These are phyloP conservation scores for Rhynchospora pubera DNA, from an alignment of 176 grass and related monocot species.

Conservation along the genomic window DNA sequence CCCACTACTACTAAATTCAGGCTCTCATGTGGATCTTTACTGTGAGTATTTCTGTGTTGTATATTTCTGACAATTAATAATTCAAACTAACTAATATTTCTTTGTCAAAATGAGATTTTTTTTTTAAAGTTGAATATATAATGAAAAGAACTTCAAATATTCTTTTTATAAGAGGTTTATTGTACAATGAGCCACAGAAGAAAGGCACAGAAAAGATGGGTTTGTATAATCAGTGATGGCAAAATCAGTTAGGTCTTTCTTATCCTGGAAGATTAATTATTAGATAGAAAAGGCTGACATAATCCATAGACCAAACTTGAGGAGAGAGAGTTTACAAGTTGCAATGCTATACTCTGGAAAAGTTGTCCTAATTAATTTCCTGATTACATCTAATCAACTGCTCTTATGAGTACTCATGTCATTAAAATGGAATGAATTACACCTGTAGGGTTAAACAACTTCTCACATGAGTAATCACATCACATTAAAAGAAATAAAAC, in stretches of 20 bases:
- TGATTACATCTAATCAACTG: background rate
- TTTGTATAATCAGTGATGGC: slow-evolving; percentile 5
- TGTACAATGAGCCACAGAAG: background rate
- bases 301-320: slow-evolving; percentile 17
- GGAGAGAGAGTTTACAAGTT: background rate
- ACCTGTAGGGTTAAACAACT: background rate
- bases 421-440: too few species aligned
- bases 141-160: too few species aligned
- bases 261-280: slow-evolving; percentile 23
- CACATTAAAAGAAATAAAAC: background rate
- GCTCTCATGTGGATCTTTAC: background rate
- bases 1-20: background rate
- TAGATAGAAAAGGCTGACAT: slow-evolving; percentile 18
- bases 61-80: background rate
- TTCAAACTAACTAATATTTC: too few species aligned
- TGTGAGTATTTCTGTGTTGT: background rate
- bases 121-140: too few species aligned
- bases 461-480: background rate
- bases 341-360: background rate
- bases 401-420: background rate
- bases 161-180: background rate
- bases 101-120: too few species aligned
- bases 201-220: background rate
- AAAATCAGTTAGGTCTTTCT: slow-evolving; percentile 26
- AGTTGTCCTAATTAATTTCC: background rate